Evolutionary conservation across 441 rosid species (phyloP).

Genomic region (Viola pubescens): DNA sequence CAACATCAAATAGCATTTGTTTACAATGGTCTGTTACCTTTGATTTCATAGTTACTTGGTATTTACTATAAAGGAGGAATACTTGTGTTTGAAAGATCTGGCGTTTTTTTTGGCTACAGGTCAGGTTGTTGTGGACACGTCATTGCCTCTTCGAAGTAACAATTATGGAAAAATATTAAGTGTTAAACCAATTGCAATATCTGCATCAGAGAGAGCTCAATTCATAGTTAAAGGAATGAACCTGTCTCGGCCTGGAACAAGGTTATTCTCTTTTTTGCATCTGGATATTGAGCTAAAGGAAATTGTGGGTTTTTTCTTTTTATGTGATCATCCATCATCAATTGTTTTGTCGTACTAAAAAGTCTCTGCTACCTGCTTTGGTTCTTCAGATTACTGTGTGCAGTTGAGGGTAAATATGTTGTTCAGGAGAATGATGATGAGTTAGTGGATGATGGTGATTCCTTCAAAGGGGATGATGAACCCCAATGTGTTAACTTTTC

Average conservation of each 20-base stretch:
- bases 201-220: constrained; percentile 47
- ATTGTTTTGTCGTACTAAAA: constrained; percentile 8
- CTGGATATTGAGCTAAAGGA: constrained; percentile 1
- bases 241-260: constrained; percentile 53
- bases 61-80: not conserved
- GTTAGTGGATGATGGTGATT: constrained; percentile 28
- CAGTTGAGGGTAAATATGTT: constrained; percentile 76
- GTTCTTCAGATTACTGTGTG: constrained; percentile 67
- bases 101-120: constrained; percentile 42
- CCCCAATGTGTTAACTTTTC: constrained; percentile 50
- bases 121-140: constrained; percentile 63
- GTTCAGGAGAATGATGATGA: constrained; percentile 48
- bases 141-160: constrained; percentile 49
- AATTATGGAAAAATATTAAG: constrained; percentile 50
- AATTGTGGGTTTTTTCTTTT: constrained; percentile 9
- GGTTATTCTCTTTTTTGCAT: constrained; percentile 32
- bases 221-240: constrained; percentile 76
- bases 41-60: constrained; percentile 4
- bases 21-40: constrained; percentile 49
- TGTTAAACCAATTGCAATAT: constrained; percentile 70
- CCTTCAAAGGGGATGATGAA: constrained; percentile 42
- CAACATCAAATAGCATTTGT: constrained; percentile 78
- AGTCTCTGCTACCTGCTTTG: constrained; percentile 6
- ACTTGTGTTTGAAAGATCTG: constrained; percentile 4
- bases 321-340: not conserved